Evolutionary conservation across 192 early-diverging fungal genomes (phyloP).

Genomic region (Oehlia diaphana): DNA sequence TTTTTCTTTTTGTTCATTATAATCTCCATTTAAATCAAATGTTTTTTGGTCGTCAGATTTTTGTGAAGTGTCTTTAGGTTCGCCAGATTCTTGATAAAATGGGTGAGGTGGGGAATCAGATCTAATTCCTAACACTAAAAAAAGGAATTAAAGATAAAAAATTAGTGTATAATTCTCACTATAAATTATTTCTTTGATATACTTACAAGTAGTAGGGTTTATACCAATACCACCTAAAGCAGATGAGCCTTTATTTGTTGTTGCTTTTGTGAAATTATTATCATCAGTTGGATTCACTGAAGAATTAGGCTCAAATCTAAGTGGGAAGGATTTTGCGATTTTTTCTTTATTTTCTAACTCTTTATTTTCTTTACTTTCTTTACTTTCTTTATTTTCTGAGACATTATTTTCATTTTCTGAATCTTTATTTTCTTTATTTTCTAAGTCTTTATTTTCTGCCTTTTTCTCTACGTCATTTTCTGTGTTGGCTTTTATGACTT

Average conservation of each 20-base stretch:
- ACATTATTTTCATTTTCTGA: too few species aligned
- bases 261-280: neutral
- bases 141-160: too few species aligned
- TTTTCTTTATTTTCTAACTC: too few species aligned
- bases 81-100: neutral
- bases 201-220: neutral
- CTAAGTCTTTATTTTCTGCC: too few species aligned
- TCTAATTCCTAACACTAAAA: too few species aligned
- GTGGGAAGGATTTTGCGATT: too few species aligned
- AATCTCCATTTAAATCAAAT: neutral
- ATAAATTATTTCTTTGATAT: neutral
- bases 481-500: too few species aligned
- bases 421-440: too few species aligned
- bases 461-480: too few species aligned
- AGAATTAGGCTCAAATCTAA: neutral
- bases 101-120: neutral
- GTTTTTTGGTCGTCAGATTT: neutral
- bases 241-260: neutral
- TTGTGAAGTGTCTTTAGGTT: neutral
- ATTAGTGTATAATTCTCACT: too few species aligned
- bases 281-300: neutral
- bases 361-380: too few species aligned
- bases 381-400: too few species aligned
- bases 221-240: neutral
- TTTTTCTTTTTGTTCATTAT: neutral